Evolutionary conservation across 2,329 filamentous ascomycete genomes (phyloP), one percentile per base, ranked within the genome.

Genomic region (Penicillium crustosum): DNA sequence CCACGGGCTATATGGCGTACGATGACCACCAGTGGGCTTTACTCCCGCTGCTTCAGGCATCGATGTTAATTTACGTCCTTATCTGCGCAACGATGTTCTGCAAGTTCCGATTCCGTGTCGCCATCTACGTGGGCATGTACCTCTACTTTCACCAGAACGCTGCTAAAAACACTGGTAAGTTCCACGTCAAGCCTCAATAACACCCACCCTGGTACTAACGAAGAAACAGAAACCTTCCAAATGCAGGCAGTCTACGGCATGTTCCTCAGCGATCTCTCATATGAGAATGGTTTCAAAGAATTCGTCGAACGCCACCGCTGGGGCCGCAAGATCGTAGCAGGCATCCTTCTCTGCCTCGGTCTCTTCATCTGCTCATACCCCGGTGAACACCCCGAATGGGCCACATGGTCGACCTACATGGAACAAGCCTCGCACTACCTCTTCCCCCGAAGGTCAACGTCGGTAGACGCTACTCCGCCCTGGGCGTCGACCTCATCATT

Each of bases 11-110:
- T 64, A 82, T 81, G 70, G 73, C 77, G 6, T 83, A 81, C 55
- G 82, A 84, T 65, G 77, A 82, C 50, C 81, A 83, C 61, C 82
- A 83, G 64, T 84, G 82, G 82, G 80, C 81, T 10, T 75, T 83
- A 64, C 70, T 81, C 25, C 80, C 79, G 15, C 68, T 83, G 45
- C 67, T 83, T 6, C 70, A 80, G 58, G 79, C 79, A 17, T 79
- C 80, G 1, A 82, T 83, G 74, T 72, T 80, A 60, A 77, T 82
- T 39, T 83, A 81, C 59, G 71, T 82, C 12, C 67, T 79, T 23
- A 69, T 82, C 23, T 75, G 77, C 29, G 80, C 79, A 2, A 73
- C 70, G 0, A 70, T 73, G 67, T 72, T 70, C 45, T 77, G 81
- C 74, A 78, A 76, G 57, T 79, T 80, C 68, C 76, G 74, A 55